Evolutionary conservation across 1,139 yeast species (phyloP).

Genomic region (Candida tropicalis): DNA sequence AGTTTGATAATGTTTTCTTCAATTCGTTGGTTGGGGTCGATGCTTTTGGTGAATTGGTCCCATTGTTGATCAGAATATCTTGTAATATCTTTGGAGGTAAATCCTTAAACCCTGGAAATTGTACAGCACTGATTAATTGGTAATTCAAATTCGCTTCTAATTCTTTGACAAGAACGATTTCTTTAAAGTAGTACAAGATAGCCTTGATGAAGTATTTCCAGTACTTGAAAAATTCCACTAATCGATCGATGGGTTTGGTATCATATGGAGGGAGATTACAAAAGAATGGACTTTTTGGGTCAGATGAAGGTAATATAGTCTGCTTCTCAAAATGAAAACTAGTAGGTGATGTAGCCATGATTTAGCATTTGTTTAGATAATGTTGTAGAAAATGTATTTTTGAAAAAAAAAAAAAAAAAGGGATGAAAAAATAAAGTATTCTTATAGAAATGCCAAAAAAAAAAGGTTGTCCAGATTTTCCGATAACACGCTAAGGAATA

Average conservation of each 20-base stretch:
- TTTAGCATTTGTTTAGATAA: background rate
- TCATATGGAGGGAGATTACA: constrained; percentile 42
- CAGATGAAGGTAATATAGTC: constrained; percentile 36
- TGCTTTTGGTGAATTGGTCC: constrained; percentile 15
- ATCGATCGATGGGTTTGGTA: constrained; percentile 51
- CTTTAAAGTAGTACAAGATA: constrained; percentile 60
- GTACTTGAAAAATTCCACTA: constrained; percentile 60
- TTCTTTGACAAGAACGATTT: constrained; percentile 65
- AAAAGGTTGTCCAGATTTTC: background rate
- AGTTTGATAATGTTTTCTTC: constrained; percentile 24
- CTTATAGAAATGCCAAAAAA: background rate
- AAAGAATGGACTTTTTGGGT: constrained; percentile 43
- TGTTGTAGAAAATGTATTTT: no score
- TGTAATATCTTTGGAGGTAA: constrained; percentile 27
- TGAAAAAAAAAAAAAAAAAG: background rate
- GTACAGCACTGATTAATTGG: constrained; percentile 63
- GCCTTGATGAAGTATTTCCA: constrained; percentile 75
- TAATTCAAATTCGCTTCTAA: constrained; percentile 66
- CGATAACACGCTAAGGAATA: background rate
- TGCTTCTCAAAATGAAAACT: constrained; percentile 28
- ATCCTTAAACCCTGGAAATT: constrained; percentile 53
- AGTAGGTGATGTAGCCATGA: constrained; percentile 1
- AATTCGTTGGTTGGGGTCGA: constrained; percentile 28
- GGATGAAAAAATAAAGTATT: background rate
- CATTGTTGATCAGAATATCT: constrained; percentile 13